phyloP scores from a whole-genome alignment of 306 rosid species.

The Betula pendula region DNA sequence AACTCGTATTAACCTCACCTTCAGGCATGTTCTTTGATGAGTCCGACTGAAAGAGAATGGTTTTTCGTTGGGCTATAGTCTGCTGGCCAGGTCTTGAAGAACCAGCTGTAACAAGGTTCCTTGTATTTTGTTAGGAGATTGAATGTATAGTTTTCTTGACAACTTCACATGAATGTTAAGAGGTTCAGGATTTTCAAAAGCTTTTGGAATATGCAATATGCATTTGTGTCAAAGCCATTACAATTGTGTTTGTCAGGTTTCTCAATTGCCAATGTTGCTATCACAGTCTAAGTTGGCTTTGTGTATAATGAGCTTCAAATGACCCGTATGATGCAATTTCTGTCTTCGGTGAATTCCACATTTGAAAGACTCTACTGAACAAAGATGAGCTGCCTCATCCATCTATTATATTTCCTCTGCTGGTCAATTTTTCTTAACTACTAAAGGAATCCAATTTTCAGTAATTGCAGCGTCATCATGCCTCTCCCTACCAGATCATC shows the following conservation, averaged over 20 bases:
- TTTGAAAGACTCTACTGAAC: too few species aligned
- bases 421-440: not conserved
- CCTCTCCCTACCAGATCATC: not conserved
- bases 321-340: not conserved
- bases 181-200: not conserved
- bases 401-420: not conserved
- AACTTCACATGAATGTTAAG: slow-evolving; percentile 9
- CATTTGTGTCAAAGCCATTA: not conserved
- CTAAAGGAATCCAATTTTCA: too few species aligned
- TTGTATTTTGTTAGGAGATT: slow-evolving; percentile 6
- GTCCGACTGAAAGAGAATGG: slow-evolving; percentile 1
- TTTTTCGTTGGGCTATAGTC: not conserved
- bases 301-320: not conserved
- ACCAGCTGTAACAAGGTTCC: slow-evolving; percentile 4
- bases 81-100: slow-evolving; percentile 1
- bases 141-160: slow-evolving; percentile 15
- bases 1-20: slow-evolving; percentile 90
- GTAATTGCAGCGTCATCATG: too few species aligned
- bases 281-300: not conserved
- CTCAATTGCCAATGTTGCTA: not conserved
- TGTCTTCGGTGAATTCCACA: not conserved
- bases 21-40: slow-evolving; percentile 60
- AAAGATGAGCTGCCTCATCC: not conserved
- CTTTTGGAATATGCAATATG: not conserved
- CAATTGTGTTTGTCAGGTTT: not conserved